A percentile compares a stretch with the other conserved stretches of the same genome.
These are phyloP conservation scores for Zymoseptoria crescenta DNA, from an alignment of 2,329 filamentous ascomycete species.

Conservation along the genomic window DNA sequence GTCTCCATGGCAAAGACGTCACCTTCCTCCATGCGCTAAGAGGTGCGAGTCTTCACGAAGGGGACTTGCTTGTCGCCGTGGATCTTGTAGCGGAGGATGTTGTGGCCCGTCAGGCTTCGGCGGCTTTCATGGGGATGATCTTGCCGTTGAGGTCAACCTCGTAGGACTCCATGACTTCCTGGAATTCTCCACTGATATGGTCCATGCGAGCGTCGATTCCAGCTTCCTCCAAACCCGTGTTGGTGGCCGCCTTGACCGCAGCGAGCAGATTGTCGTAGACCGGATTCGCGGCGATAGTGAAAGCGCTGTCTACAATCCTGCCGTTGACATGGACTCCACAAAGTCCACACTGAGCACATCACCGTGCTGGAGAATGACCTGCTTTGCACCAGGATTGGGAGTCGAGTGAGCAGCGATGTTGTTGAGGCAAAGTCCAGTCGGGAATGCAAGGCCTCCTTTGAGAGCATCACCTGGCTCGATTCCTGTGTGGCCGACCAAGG, in stretches of 20 bases:
- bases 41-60: constrained; percentile 80
- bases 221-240: constrained; percentile 74
- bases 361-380: constrained; percentile 56
- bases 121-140: constrained; percentile 72
- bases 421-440: constrained; percentile 75
- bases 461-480: constrained; percentile 70
- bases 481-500: constrained; percentile 67
- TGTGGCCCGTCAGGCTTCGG: constrained; percentile 81
- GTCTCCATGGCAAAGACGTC: constrained; percentile 95
- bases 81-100: constrained; percentile 80
- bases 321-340: constrained; percentile 63
- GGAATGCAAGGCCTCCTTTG: constrained; percentile 77
- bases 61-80: constrained; percentile 90
- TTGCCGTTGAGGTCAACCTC: constrained; percentile 76
- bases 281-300: constrained; percentile 61
- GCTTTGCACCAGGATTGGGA: constrained; percentile 82
- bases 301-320: constrained; percentile 63
- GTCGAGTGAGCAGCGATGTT: constrained; percentile 81
- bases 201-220: constrained; percentile 86
- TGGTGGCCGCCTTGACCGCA: constrained; percentile 61
- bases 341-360: constrained; percentile 71
- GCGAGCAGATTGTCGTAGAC: constrained; percentile 60
- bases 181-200: constrained; percentile 75
- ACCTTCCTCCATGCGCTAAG: constrained; percentile 96
- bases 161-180: constrained; percentile 90